These are phyloP conservation scores for cucumber (Cucumis sativus) DNA, from an alignment of 306 rosid species.

Conservation along the genomic window DNA sequence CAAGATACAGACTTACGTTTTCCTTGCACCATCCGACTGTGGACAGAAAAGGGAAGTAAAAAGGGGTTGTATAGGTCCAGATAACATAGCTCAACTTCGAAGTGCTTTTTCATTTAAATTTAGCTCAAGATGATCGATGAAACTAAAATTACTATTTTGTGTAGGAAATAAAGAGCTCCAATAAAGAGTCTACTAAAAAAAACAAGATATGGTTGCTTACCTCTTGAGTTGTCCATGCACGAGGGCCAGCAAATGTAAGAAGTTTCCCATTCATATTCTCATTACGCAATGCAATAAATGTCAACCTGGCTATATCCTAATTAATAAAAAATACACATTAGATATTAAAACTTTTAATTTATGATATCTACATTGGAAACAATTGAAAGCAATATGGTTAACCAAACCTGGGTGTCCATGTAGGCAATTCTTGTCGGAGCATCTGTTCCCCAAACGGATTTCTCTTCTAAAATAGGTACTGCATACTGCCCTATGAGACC, in stretches of 20 bases:
- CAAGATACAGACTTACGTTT: neutral
- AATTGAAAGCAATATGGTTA: neutral
- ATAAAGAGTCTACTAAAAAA: neutral
- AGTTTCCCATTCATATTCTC: conserved; percentile 68
- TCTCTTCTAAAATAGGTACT: conserved; percentile 86
- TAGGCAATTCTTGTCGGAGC: conserved; percentile 97
- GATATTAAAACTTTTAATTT: neutral
- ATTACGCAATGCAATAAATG: conserved; percentile 63
- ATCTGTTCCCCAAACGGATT: conserved; percentile 98
- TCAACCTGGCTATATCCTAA: conserved; percentile 90
- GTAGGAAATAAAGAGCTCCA: neutral
- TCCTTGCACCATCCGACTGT: neutral
- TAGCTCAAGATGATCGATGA: neutral
- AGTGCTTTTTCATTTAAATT: neutral
- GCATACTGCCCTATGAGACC: conserved; percentile 97
- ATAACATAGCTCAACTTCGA: neutral
- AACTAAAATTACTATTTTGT: neutral
- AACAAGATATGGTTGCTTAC: conserved; percentile 17
- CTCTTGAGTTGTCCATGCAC: conserved; percentile 99
- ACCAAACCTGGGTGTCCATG: conserved; percentile 88
- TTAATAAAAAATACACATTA: neutral
- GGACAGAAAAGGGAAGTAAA: neutral
- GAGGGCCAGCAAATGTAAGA: conserved; percentile 90
- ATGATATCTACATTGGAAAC: neutral
- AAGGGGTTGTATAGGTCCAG: neutral